These are phyloP conservation scores for Kodamaea leandrae DNA, from an alignment of 805 yeast species.

Conservation along the genomic window DNA sequence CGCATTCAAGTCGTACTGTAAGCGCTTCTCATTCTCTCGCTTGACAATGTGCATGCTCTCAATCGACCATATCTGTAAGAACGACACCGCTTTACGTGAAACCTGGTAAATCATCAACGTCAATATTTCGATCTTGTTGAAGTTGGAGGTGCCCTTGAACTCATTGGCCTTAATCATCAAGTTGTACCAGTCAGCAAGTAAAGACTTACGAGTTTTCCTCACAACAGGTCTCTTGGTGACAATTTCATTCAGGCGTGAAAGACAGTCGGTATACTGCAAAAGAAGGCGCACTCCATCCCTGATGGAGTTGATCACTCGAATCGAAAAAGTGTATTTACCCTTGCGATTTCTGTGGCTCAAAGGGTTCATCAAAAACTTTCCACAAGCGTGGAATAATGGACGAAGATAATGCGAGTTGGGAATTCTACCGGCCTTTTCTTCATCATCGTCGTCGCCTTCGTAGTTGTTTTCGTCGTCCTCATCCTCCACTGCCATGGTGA, in stretches of 20 bases:
- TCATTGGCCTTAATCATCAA: constrained; percentile 75
- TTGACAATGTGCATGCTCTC: constrained; percentile 52
- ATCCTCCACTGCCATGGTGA: constrained; percentile 44
- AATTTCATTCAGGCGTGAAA: constrained; percentile 68
- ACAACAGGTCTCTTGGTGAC: constrained; percentile 62
- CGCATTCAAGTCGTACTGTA: constrained; percentile 36
- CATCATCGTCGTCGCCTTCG: constrained; percentile 20
- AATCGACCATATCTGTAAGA: constrained; percentile 68
- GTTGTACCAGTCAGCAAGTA: constrained; percentile 79
- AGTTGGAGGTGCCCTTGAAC: constrained; percentile 60
- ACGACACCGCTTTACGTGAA: constrained; percentile 58
- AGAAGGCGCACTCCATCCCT: constrained; percentile 70
- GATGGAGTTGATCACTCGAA: constrained; percentile 57
- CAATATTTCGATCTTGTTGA: constrained; percentile 57
- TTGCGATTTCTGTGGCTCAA: constrained; percentile 44
- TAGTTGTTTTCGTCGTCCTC: constrained; percentile 17
- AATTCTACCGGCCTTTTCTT: constrained; percentile 29
- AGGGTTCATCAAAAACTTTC: constrained; percentile 64
- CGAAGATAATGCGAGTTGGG: constrained; percentile 50
- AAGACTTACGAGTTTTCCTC: constrained; percentile 60
- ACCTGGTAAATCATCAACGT: constrained; percentile 67
- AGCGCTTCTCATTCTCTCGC: constrained; percentile 31
- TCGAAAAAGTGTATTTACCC: constrained; percentile 52
- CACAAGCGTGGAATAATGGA: constrained; percentile 59
- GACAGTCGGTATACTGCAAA: constrained; percentile 66